Conservation (phyloP, 2,329 filamentous ascomycete genomes). For the Pseudohalonectria lignicola region DNA sequence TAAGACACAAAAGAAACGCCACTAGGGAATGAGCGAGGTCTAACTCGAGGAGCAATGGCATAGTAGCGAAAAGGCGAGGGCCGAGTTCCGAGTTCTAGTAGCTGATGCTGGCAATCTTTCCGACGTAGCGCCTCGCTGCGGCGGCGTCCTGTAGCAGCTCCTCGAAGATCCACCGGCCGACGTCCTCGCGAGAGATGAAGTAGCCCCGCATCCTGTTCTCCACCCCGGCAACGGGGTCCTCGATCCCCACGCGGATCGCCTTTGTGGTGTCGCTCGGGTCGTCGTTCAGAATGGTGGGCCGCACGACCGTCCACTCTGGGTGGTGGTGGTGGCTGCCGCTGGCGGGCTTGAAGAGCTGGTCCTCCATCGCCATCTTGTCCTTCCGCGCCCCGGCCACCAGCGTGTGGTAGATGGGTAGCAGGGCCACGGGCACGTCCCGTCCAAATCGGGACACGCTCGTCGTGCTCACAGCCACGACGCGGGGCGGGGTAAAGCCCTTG, state of each 20-base stretch:
- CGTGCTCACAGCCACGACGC: slow-evolving; percentile 25
- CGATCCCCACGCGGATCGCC: slow-evolving; percentile 8
- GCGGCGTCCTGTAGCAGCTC: slow-evolving; percentile 9
- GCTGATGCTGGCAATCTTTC: slow-evolving; percentile 1
- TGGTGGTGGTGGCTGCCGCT: neutral
- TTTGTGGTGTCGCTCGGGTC: slow-evolving; percentile 5
- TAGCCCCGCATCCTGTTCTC: slow-evolving; percentile 12
- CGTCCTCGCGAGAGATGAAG: neutral
- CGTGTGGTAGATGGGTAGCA: slow-evolving; percentile 27
- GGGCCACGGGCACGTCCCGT: slow-evolving; percentile 25
- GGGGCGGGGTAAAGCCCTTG: slow-evolving; percentile 13
- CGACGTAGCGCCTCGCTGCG: neutral
- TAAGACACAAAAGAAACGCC: too few species aligned
- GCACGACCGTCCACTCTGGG: slow-evolving; percentile 17
- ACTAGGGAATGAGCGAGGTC: too few species aligned
- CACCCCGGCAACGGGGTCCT: slow-evolving; percentile 18
- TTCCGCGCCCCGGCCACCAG: slow-evolving; percentile 23
- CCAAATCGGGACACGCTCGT: slow-evolving; percentile 27
- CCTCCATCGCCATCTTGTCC: slow-evolving; percentile 35
- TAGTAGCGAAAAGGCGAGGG: too few species aligned
- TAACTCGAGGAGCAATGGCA: too few species aligned
- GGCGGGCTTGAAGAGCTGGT: slow-evolving; percentile 15
- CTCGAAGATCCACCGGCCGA: neutral
- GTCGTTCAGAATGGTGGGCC: slow-evolving; percentile 18
- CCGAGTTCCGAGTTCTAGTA: too few species aligned